These are phyloP conservation scores for Cyclotella cryptica DNA, from an alignment of 108 stramenopile species.

Conservation along the genomic window DNA sequence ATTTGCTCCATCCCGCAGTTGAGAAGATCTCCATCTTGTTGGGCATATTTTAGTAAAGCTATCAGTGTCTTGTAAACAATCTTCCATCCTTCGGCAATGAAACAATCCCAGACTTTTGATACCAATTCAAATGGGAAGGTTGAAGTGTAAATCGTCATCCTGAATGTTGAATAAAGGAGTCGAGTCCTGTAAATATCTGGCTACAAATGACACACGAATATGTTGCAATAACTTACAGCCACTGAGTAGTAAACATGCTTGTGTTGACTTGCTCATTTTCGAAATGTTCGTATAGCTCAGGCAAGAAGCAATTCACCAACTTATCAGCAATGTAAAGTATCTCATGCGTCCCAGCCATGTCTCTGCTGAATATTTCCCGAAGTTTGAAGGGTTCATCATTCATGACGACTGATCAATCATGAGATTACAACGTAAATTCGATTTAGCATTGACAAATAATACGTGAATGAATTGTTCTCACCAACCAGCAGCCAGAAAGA, in stretches of 20 bases:
- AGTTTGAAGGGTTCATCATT: conserved; percentile 72
- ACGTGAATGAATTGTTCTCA: neutral
- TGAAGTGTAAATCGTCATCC: conserved; percentile 91
- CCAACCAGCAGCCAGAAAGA: conserved; percentile 87
- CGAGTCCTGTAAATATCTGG: too few relatives aligned
- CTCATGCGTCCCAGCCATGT: conserved; percentile 80
- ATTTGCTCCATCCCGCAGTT: conserved; percentile 77
- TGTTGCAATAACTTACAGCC: conserved; percentile 57
- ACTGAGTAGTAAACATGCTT: conserved; percentile 97
- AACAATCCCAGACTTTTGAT: conserved; percentile 93
- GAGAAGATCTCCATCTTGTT: conserved; percentile 49
- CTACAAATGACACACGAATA: too few relatives aligned
- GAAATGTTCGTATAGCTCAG: conserved; percentile 81
- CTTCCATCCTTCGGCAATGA: conserved; percentile 92
- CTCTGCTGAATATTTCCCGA: conserved; percentile 75
- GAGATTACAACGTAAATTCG: neutral
- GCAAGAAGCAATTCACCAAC: conserved; percentile 81
- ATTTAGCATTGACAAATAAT: neutral
- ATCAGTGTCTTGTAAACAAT: conserved; percentile 93
- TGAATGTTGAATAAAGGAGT: too few relatives aligned
- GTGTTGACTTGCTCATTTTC: conserved; percentile 86
- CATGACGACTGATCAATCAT: conserved; percentile 63
- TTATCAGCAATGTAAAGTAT: conserved; percentile 88
- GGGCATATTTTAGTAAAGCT: conserved; percentile 78
- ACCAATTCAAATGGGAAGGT: conserved; percentile 95